Conservation (phyloP, 371 early-diverging fungal species). For the Syncephalis fuscata region DNA sequence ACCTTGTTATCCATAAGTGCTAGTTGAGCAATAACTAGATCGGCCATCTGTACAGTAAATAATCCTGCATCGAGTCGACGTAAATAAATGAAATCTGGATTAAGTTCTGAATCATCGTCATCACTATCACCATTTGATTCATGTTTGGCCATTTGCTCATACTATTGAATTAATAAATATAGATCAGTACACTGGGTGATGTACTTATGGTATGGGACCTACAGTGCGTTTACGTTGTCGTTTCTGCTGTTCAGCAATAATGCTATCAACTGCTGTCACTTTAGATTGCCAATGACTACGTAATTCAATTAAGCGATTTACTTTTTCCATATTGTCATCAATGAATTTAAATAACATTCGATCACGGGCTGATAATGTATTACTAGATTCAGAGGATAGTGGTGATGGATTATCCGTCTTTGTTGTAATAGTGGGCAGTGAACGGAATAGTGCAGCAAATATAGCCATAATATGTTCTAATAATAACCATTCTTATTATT, state of each 20-base stretch:
- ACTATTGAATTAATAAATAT: conserved; percentile 4
- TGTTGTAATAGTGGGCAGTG: conserved; percentile 2
- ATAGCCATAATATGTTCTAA: conserved; percentile 69
- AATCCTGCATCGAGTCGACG: conserved; percentile 61
- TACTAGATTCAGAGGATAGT: too few relatives aligned
- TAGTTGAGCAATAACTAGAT: conserved; percentile 40
- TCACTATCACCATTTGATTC: conserved; percentile 29
- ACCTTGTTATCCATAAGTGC: conserved; percentile 23
- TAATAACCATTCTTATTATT: not conserved
- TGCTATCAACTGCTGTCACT: conserved; percentile 25
- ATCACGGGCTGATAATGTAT: conserved; percentile 17
- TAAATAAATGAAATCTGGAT: conserved; percentile 24
- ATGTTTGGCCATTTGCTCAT: conserved; percentile 2
- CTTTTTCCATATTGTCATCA: conserved; percentile 58
- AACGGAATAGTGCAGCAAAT: conserved; percentile 48
- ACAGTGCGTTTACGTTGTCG: too few relatives aligned
- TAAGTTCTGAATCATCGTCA: conserved; percentile 36
- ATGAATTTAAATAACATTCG: conserved; percentile 72
- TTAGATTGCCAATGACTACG: conserved; percentile 43
- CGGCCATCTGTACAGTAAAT: conserved; percentile 65
- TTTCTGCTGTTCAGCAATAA: conserved; percentile 17
- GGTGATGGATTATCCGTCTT: conserved; percentile 20
- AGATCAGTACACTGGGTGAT: too few relatives aligned
- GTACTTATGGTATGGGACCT: too few relatives aligned
- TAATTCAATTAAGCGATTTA: conserved; percentile 60